Conservation (phyloP, 2,329 filamentous ascomycete genomes). For the Rutstroemia sp. region DNA sequence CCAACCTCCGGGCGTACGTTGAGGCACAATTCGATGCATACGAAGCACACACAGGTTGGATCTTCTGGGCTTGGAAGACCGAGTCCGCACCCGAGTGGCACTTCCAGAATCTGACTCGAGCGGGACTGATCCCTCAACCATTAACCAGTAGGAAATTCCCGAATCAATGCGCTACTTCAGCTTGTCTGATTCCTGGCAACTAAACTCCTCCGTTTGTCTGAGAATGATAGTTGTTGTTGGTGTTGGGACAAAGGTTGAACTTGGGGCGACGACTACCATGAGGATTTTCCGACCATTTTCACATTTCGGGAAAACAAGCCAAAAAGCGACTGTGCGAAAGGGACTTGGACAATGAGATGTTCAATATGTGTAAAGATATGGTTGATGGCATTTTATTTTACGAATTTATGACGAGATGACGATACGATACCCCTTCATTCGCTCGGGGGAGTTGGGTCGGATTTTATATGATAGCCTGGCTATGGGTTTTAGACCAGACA, state of each 20-base stretch:
- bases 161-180: conserved; percentile 22
- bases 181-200: conserved; percentile 25
- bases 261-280: no score
- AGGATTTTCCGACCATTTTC: no score
- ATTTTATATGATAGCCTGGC: no score
- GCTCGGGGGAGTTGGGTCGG: conserved; percentile 1
- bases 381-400: background rate
- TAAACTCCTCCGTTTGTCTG: background rate
- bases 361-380: background rate
- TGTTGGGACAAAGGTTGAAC: no score
- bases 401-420: conserved; percentile 1
- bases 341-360: background rate
- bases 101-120: conserved; percentile 33
- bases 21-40: conserved; percentile 39
- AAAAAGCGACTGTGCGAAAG: no score
- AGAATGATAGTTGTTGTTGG: background rate
- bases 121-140: conserved; percentile 34
- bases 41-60: conserved; percentile 33
- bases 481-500: no score
- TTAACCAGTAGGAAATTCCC: conserved; percentile 28
- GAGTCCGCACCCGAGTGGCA: conserved; percentile 36
- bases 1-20: conserved; percentile 31
- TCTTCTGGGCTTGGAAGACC: conserved; percentile 39
- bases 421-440: conserved; percentile 12
- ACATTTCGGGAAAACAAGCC: no score